phyloP scores from a whole-genome alignment of 768 basidiomycete species.

The Mycena crocata region DNA sequence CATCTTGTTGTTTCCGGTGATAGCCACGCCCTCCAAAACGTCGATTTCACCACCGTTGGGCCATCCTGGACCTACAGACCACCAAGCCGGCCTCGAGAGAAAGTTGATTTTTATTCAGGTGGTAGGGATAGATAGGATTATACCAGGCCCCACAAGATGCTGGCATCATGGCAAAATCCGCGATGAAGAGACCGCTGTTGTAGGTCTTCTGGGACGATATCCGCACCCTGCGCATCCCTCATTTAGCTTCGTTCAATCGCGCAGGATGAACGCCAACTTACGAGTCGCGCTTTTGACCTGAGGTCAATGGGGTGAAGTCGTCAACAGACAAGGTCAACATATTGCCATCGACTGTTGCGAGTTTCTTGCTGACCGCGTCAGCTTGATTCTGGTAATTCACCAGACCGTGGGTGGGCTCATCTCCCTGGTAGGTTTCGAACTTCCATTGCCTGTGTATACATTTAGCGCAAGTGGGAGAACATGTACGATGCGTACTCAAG shows the following conservation, averaged over 20 bases:
- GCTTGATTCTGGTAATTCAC: conserved; percentile 54
- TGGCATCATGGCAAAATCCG: conserved; percentile 64
- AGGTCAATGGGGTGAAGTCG: conserved; percentile 47
- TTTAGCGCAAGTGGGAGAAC: background rate
- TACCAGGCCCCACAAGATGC: conserved; percentile 58
- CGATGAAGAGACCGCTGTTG: conserved; percentile 60
- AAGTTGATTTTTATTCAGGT: background rate
- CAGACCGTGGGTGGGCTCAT: conserved; percentile 61
- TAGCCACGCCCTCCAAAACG: conserved; percentile 66
- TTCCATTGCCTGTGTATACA: conserved; percentile 50
- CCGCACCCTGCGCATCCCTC: conserved; percentile 62
- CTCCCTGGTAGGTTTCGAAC: conserved; percentile 51
- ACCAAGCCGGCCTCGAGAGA: conserved; percentile 14
- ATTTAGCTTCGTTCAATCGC: background rate
- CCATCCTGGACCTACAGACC: conserved; percentile 42
- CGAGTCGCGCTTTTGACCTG: conserved; percentile 61
- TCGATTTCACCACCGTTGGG: conserved; percentile 61
- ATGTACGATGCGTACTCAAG: conserved; percentile 49
- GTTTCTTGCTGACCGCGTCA: conserved; percentile 47
- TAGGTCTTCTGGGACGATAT: conserved; percentile 59
- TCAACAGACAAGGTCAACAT: conserved; percentile 59
- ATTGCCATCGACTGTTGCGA: conserved; percentile 58
- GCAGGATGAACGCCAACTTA: conserved; percentile 50
- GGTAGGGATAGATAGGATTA: background rate
- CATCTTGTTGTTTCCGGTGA: conserved; percentile 56